Base-by-base conservation (phyloP, 116 monocot species). In the Zostera marina region DNA sequence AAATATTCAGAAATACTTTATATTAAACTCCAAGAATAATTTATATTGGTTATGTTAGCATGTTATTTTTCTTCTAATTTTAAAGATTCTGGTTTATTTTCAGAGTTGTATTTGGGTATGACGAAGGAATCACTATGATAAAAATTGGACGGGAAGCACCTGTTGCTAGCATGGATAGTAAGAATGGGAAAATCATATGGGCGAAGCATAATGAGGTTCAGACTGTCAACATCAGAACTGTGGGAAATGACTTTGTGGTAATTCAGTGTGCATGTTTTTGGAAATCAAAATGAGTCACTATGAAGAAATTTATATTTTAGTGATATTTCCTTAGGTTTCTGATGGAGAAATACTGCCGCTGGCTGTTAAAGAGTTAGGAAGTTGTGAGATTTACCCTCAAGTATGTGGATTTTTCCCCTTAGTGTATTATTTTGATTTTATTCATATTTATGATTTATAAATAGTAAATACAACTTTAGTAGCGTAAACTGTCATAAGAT, bases 201-300 rank as follows among this genome's bases (percentile, higher is more conserved):
- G 87, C 86, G 52, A 92, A 92, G 70, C 92, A 92, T 72, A 92
- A 87, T 77, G 92, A 92, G 70, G 71, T 92, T 65, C 92, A 92
- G 70, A 92, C 87, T 16, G 83, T 87, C 11, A 92, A 92, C 72
- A 92, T 92, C 70, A 87, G 81, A 64, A 55, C 78, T 20, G 76
- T 87, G 24, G 87, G 87, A 49, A 69, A 83, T 22, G 92, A 83
- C 44, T 59, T 62, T 68, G 92, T 87, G 83, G 92, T 83, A 48
- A 64, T 54, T 55, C 47, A 12, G 26, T 44, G 22, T 49, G 24
- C 22, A 15, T 43, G 24, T 5, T 25, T 7, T 13, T 39, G 26
- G 17, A 43, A 41, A 58, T 26, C 42, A 22, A 56, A 32, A 56
- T 13, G 38, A 13, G 13, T 56, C 9, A 15, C 39, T n/a, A 15